Conservation (phyloP, 2,329 filamentous ascomycete species). For the Cucurbitaria berberidis region DNA sequence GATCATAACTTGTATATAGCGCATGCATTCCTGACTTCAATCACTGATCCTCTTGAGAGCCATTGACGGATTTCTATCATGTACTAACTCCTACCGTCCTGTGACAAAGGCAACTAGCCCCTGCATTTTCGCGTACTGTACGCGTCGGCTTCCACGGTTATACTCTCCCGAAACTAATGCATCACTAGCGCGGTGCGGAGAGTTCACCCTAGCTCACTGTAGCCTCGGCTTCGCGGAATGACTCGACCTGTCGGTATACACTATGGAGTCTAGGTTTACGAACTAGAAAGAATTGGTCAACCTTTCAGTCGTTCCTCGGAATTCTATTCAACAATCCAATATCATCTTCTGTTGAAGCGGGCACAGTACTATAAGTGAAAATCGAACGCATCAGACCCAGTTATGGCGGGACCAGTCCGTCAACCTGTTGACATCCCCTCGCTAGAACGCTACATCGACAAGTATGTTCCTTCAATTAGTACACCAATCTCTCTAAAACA, state of each 20-base stretch:
- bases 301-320: not conserved
- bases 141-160: not conserved
- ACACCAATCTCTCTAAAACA: conserved; percentile 87
- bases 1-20: not conserved
- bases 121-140: not conserved
- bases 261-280: not conserved
- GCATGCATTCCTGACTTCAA: not conserved
- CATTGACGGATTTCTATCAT: no score
- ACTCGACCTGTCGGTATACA: not conserved
- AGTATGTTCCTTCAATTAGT: conserved; percentile 79
- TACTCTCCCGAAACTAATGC: not conserved
- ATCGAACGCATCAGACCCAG: not conserved
- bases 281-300: not conserved
- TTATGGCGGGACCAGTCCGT: conserved; percentile 83
- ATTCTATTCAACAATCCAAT: not conserved
- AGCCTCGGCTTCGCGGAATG: conserved; percentile 3
- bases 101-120: not conserved
- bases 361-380: not conserved
- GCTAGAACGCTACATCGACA: conserved; percentile 76
- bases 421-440: conserved; percentile 85
- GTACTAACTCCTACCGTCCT: not conserved
- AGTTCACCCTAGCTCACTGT: not conserved
- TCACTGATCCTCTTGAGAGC: not conserved
- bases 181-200: conserved; percentile 4
- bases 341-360: not conserved